These are phyloP conservation scores for Mycena chlorophos DNA, from an alignment of 768 basidiomycete genomes.

Conservation along the genomic window DNA sequence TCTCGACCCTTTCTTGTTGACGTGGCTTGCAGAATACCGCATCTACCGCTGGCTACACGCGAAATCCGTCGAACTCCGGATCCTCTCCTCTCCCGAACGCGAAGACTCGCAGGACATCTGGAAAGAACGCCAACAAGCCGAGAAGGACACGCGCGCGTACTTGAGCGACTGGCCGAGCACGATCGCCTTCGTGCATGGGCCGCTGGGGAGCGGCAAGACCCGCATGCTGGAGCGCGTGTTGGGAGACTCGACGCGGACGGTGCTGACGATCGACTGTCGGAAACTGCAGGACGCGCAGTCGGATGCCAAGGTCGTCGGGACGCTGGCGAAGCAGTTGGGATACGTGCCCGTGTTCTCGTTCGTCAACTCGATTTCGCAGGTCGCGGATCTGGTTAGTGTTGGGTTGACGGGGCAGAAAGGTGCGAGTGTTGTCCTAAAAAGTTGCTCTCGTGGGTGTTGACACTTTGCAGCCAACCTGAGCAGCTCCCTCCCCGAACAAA, in stretches of 20 bases:
- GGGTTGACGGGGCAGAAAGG: constrained; percentile 97
- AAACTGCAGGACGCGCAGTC: constrained; percentile 67
- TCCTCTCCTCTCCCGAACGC: constrained; percentile 32
- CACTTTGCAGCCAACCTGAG: constrained; percentile 70
- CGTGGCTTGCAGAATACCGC: constrained; percentile 54
- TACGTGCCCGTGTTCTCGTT: constrained; percentile 90
- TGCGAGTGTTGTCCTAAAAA: constrained; percentile 27
- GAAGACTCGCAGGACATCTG: constrained; percentile 53
- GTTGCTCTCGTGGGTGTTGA: no score
- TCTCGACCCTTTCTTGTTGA: background rate
- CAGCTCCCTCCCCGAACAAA: constrained; percentile 74
- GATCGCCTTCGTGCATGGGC: constrained; percentile 77
- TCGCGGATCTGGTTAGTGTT: constrained; percentile 90
- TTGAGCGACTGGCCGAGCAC: constrained; percentile 75
- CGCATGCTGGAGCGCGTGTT: constrained; percentile 57
- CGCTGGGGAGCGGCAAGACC: constrained; percentile 80
- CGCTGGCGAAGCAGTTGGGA: constrained; percentile 80
- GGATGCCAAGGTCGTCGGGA: constrained; percentile 65
- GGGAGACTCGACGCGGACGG: constrained; percentile 55
- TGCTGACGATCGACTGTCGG: constrained; percentile 82
- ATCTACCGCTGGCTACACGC: constrained; percentile 75
- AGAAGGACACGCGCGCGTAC: constrained; percentile 65
- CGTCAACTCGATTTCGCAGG: constrained; percentile 72
- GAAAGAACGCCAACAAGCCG: constrained; percentile 84
- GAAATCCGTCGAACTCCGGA: constrained; percentile 55